These are phyloP conservation scores for Colletotrichum euphorbiae DNA, from an alignment of 2,329 filamentous ascomycete species.

Conservation along the genomic window DNA sequence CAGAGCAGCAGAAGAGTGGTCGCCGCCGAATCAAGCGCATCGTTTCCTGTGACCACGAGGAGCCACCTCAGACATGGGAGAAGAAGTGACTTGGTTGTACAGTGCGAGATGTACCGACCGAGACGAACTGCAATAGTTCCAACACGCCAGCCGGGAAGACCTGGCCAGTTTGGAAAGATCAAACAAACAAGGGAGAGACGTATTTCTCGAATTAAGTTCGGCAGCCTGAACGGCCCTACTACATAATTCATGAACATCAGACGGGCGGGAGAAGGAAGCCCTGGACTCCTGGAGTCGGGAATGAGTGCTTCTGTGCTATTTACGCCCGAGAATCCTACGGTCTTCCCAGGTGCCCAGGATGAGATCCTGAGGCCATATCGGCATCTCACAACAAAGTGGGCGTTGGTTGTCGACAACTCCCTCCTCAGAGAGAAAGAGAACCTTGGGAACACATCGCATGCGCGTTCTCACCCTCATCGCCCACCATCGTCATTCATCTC, in stretches of 20 bases:
- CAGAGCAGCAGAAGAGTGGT: not conserved
- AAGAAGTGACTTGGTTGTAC: slow-evolving; percentile 18
- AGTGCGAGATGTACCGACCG: not conserved
- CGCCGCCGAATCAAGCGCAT: not conserved
- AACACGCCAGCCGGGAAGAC: slow-evolving; percentile 17
- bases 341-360: not conserved
- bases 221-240: slow-evolving; percentile 2
- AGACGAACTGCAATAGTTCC: slow-evolving; percentile 5
- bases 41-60: not conserved
- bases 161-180: slow-evolving; percentile 16
- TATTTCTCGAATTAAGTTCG: slow-evolving; percentile 4
- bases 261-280: slow-evolving; percentile 1
- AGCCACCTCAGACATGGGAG: not conserved
- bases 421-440: too few relatives aligned
- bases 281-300: not conserved
- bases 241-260: slow-evolving; percentile 15
- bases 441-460: not conserved
- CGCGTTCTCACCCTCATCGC: too few relatives aligned
- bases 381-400: not conserved
- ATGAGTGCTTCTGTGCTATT: not conserved
- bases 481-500: too few relatives aligned
- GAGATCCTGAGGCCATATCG: not conserved
- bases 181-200: slow-evolving; percentile 7
- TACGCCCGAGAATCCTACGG: not conserved
- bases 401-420: not conserved